Evolutionary conservation across 192 early-diverging fungal genomes (phyloP).

Genomic region (Rhizophagus sp.): DNA sequence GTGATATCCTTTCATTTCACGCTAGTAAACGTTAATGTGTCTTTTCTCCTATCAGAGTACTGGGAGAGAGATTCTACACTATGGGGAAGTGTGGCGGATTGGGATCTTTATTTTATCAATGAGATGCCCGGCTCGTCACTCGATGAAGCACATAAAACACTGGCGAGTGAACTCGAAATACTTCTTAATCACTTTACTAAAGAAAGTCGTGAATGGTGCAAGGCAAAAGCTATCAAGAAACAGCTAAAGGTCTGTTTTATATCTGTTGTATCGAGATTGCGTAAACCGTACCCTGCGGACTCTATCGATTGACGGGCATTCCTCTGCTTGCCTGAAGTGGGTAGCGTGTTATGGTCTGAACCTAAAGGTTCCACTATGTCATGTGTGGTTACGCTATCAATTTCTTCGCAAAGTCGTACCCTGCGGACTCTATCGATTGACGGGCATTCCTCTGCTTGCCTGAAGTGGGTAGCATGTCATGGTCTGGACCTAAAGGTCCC

Average conservation of each 20-base stretch:
- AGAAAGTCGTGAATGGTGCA: conserved; percentile 6
- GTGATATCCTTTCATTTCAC: background rate
- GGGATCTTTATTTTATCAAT: conserved; percentile 31
- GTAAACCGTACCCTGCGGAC: conserved; percentile 18
- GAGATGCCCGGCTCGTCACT: conserved; percentile 2
- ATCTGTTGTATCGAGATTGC: background rate
- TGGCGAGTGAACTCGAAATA: conserved; percentile 15
- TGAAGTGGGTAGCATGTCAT: conserved; percentile 18
- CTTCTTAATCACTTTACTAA: conserved; percentile 14
- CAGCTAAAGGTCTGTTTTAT: conserved; percentile 19
- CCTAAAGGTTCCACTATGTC: conserved; percentile 13
- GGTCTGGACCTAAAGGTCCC: conserved; percentile 22
- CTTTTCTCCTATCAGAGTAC: conserved; percentile 33
- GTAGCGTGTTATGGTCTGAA: conserved; percentile 21
- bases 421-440: conserved; percentile 20
- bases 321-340: conserved; percentile 26
- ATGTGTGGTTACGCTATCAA: conserved; percentile 15
- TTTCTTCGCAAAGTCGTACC: conserved; percentile 11
- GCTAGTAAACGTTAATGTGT: background rate
- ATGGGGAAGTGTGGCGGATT: conserved; percentile 26
- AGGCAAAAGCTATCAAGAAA: conserved; percentile 10
- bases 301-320: conserved; percentile 23
- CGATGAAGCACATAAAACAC: conserved; percentile 11
- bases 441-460: conserved; percentile 26
- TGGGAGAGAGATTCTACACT: conserved; percentile 11